phyloP scores from a whole-genome alignment of 208 protist species.

The Leishmania braziliensis region DNA sequence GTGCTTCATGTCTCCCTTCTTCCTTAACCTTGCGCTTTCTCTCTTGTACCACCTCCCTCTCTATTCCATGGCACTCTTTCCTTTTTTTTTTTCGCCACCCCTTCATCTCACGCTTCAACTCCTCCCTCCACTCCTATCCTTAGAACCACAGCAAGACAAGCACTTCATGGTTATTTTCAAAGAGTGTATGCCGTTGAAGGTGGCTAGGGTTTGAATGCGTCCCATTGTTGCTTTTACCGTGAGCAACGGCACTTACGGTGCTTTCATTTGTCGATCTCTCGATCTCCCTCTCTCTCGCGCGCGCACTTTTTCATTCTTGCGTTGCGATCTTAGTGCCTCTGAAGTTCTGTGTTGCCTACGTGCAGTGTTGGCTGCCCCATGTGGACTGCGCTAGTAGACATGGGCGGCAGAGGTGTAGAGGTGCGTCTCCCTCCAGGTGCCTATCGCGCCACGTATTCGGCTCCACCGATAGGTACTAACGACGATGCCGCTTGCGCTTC shows the following conservation, averaged over 20 bases:
- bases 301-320: neutral
- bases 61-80: neutral
- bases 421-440: slow-evolving; percentile 3
- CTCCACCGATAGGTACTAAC: neutral
- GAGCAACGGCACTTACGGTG: neutral
- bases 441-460: slow-evolving; percentile 6
- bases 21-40: neutral
- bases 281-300: slow-evolving; percentile 2
- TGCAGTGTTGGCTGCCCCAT: neutral
- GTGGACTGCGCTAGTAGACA: neutral
- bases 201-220: neutral
- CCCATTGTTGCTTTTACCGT: too few species aligned
- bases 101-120: neutral
- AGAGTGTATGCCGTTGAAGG: neutral
- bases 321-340: neutral
- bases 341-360: neutral
- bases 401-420: neutral
- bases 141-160: neutral
- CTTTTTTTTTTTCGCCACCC: neutral
- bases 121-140: neutral
- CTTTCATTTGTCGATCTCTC: slow-evolving; percentile 8
- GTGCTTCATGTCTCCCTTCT: neutral
- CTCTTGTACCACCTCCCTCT: too few species aligned
- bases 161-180: neutral
- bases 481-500: neutral